Conservation (phyloP, 257 asterid species). For the Solanum pinnatisectum region DNA sequence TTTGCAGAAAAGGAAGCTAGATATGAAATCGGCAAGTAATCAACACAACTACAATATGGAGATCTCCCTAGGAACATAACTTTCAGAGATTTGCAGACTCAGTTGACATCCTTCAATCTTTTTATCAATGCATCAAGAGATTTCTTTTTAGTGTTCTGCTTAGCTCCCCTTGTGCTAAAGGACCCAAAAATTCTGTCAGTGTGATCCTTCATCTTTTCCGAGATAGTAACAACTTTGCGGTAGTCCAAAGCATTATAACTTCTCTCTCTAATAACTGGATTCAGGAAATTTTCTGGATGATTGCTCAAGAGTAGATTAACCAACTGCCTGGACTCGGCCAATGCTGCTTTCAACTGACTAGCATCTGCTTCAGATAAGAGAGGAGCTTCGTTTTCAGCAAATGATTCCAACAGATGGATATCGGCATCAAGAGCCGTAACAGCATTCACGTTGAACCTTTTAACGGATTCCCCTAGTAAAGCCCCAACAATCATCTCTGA, state of each 20-base stretch:
- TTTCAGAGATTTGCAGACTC: slow-evolving; percentile 20
- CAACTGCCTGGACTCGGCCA: slow-evolving; percentile 86
- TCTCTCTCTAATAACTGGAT: slow-evolving; percentile 89
- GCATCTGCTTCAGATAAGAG: slow-evolving; percentile 62
- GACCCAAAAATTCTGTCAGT: slow-evolving; percentile 77
- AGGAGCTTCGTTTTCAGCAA: slow-evolving; percentile 81
- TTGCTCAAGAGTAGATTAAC: slow-evolving; percentile 77
- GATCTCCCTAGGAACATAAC: slow-evolving; percentile 12
- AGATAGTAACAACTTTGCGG: slow-evolving; percentile 67
- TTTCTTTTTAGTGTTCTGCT: slow-evolving; percentile 86
- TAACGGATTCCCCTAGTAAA: slow-evolving; percentile 70
- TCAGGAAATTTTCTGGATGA: slow-evolving; percentile 88
- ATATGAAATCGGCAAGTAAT: slow-evolving; percentile 10
- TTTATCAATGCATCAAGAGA: slow-evolving; percentile 84
- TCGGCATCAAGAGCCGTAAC: slow-evolving; percentile 78
- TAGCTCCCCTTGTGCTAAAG: slow-evolving; percentile 85
- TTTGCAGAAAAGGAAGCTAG: neutral
- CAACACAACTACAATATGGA: slow-evolving; percentile 18
- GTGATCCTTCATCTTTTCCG: slow-evolving; percentile 90
- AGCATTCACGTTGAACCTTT: slow-evolving; percentile 65
- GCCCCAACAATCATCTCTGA: slow-evolving; percentile 81
- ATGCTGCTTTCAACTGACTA: slow-evolving; percentile 52
- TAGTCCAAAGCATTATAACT: slow-evolving; percentile 74
- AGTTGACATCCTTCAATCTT: slow-evolving; percentile 82
- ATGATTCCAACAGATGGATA: slow-evolving; percentile 68